Evolutionary conservation across 805 yeast genomes (phyloP).

Genomic region (Barnettozyma californica): DNA sequence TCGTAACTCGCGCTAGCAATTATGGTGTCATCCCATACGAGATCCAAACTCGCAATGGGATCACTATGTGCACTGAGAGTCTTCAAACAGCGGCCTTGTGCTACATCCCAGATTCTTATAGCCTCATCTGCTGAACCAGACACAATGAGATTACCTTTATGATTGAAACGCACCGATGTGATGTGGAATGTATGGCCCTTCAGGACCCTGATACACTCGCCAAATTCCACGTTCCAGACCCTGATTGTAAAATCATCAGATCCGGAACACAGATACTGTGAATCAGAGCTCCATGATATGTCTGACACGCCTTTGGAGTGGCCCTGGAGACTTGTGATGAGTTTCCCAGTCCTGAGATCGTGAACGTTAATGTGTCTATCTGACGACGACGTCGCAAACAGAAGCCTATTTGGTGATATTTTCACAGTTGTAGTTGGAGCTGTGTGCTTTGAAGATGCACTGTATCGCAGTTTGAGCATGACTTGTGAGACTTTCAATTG

Average conservation of each 20-base stretch:
- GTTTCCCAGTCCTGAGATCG: conserved; percentile 33
- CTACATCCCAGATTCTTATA: conserved; percentile 83
- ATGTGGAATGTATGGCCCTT: conserved; percentile 83
- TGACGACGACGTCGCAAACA: conserved; percentile 49
- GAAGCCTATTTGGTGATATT: conserved; percentile 55
- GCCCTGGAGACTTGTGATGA: conserved; percentile 37
- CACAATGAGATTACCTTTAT: conserved; percentile 71
- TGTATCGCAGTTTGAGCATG: conserved; percentile 1
- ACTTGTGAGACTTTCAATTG: neutral
- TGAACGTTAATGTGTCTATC: conserved; percentile 1
- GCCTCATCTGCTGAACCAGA: conserved; percentile 90
- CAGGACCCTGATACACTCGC: conserved; percentile 40
- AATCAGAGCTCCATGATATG: conserved; percentile 72
- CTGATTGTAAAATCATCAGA: conserved; percentile 82
- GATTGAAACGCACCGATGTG: conserved; percentile 61
- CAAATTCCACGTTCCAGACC: conserved; percentile 57
- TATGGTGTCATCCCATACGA: conserved; percentile 75
- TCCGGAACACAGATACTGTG: conserved; percentile 69
- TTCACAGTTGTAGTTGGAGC: conserved; percentile 38
- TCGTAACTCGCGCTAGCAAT: conserved; percentile 86
- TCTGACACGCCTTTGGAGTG: conserved; percentile 73
- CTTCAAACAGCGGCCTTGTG: conserved; percentile 61
- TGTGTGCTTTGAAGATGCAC: conserved; percentile 1
- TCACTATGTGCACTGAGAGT: conserved; percentile 91
- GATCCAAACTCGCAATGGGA: conserved; percentile 72